Percentiles rank a stretch among this genome's conserved stretches.
Conservation (phyloP, 75 land plant species). For the Selaginella moellendorffii region DNA sequence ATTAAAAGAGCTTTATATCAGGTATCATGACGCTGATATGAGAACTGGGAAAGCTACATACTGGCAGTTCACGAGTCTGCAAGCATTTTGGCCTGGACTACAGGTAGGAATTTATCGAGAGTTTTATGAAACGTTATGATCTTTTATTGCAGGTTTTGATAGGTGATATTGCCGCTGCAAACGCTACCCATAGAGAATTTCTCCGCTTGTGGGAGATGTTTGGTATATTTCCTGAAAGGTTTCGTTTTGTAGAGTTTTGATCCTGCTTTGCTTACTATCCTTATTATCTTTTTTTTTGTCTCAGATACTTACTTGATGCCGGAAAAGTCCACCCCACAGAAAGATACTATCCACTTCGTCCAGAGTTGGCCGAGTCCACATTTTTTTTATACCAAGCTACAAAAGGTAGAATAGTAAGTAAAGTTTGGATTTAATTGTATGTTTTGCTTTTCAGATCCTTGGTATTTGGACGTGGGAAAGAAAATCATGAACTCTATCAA, state of each 20-base stretch:
- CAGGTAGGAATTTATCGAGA: conserved; percentile 28
- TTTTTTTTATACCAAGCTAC: conserved; percentile 91
- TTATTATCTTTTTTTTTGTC: not conserved
- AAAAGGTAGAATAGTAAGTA: no score
- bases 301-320: conserved; percentile 67
- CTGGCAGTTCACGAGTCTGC: conserved; percentile 92
- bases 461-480: conserved; percentile 87
- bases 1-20: conserved; percentile 10
- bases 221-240: conserved; percentile 91
- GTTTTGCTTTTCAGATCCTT: conserved; percentile 51
- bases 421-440: not conserved
- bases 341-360: conserved; percentile 82
- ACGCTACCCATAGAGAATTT: conserved; percentile 79
- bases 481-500: conserved; percentile 56
- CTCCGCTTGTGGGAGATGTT: conserved; percentile 61
- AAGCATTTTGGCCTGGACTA: conserved; percentile 88
- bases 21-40: conserved; percentile 95
- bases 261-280: conserved; percentile 2
- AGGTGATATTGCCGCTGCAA: conserved; percentile 77
- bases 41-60: conserved; percentile 74
- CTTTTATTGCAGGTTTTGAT: conserved; percentile 57
- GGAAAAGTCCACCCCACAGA: conserved; percentile 82
- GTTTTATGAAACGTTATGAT: not conserved
- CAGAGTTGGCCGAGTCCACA: conserved; percentile 94
- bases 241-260: not conserved